Conservation (phyloP, 1,139 yeast genomes). For the Yamadazyma triangularis region DNA sequence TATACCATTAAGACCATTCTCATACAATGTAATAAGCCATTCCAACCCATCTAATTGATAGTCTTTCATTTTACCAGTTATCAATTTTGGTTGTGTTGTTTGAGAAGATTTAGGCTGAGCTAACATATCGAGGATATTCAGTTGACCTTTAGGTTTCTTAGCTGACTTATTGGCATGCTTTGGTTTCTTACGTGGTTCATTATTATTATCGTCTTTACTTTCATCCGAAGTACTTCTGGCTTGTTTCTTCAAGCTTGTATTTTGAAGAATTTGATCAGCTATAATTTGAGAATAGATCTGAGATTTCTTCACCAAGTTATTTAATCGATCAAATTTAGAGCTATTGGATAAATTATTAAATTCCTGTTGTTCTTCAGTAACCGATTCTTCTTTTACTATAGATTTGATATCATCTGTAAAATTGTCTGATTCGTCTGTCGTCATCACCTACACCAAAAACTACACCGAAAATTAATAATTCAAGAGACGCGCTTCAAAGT, state of each 20-base stretch:
- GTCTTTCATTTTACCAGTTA: conserved; percentile 64
- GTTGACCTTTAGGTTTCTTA: conserved; percentile 6
- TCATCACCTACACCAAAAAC: background rate
- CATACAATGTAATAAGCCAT: conserved; percentile 84
- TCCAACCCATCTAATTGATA: conserved; percentile 89
- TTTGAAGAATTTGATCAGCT: conserved; percentile 65
- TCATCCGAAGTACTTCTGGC: too few relatives aligned
- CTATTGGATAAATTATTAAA: conserved; percentile 38
- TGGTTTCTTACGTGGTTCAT: background rate
- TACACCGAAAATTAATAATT: too few relatives aligned
- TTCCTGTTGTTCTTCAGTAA: conserved; percentile 24
- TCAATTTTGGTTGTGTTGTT: conserved; percentile 55
- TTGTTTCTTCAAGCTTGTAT: conserved; percentile 9
- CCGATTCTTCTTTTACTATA: conserved; percentile 1
- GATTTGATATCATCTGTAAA: background rate
- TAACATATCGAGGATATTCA: conserved; percentile 11
- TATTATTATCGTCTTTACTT: conserved; percentile 3
- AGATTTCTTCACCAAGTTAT: conserved; percentile 74
- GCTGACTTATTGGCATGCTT: too few relatives aligned
- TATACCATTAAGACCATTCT: conserved; percentile 92
- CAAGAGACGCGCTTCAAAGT: too few relatives aligned
- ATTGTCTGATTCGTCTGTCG: background rate
- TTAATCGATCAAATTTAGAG: conserved; percentile 55
- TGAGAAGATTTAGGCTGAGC: conserved; percentile 16
- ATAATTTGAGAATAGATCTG: conserved; percentile 81